Base-by-base conservation (phyloP, 495 filamentous ascomycete genomes). In the Oidiodendron maius region DNA sequence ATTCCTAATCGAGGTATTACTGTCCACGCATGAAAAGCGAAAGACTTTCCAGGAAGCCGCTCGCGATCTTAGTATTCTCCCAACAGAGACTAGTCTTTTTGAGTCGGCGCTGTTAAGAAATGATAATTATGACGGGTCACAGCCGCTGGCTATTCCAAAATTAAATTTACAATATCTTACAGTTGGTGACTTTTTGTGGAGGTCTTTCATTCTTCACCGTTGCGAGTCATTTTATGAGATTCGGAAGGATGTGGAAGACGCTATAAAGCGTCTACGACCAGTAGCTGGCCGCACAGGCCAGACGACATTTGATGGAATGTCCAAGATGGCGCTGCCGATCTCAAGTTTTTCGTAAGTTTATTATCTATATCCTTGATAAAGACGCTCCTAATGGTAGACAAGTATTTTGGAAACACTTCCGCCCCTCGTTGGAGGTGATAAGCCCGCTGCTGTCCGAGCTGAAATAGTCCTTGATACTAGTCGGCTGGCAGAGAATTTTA, bases 171-270 rank as follows among this genome's bases (percentile, higher is more conserved):
- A 97, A 57, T 97, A 99, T 62, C 76, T 99, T 21, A 91, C 89
- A 6, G 79, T 96, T 26, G 90, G 93, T 3, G 93, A 99, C 62
- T 97, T 97, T 56, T 75, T 99, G 9, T 97, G 89, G 89, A 77
- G 93, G 30, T 87, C 91, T 12, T 85, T 97, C 56, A 74, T 93
- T 20, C 75, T 97, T 3, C 87, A 95, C 60, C 80, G 93, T 18
- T 89, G 82, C 52, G 93, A 99, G 64, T 79, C 93, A 2, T 97
- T 96, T 60, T 97, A 90, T 67, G 89, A 88, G 46, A 91, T 99
- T 47, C 79, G 91, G 23, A 90, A 87, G 57, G 86, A 96, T 53
- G 82, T 99, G 53, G 88, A 96, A 60, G 80, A 86, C 26, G 73
- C 81, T 24, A 64, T 96, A 42, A 85, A 88, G 60, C 80, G 88